These are phyloP conservation scores for Chytriomyces confervae DNA, from an alignment of 192 early-diverging fungal species.

Conservation along the genomic window DNA sequence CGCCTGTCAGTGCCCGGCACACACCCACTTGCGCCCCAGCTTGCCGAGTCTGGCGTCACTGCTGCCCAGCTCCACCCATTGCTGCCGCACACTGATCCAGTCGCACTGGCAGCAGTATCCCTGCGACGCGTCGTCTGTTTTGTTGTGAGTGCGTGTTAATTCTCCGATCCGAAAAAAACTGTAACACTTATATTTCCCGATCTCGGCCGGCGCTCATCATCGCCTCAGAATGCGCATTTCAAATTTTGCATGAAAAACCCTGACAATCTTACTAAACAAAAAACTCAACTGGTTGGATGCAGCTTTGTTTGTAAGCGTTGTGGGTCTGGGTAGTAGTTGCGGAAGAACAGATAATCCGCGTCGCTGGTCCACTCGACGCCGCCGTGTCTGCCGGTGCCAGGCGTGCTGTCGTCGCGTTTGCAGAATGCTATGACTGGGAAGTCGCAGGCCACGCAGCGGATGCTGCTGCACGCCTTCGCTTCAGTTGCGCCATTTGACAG, in stretches of 20 bases:
- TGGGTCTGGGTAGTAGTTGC: constrained; percentile 39
- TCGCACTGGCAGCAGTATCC: too few species aligned
- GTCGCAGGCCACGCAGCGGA: constrained; percentile 17
- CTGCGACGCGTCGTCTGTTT: too few species aligned
- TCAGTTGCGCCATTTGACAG: neutral
- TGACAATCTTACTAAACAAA: neutral
- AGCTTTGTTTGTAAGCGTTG: constrained; percentile 16
- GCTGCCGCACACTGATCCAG: too few species aligned
- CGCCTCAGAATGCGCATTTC: too few species aligned
- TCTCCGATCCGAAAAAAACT: too few species aligned
- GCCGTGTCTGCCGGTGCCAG: neutral
- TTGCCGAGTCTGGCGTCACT: too few species aligned
- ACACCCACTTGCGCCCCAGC: too few species aligned
- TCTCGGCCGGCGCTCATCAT: too few species aligned
- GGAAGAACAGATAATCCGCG: constrained; percentile 43
- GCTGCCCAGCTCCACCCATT: too few species aligned
- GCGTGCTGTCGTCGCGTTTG: neutral
- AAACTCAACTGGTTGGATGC: neutral
- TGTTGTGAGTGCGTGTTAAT: too few species aligned
- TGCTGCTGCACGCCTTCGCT: neutral
- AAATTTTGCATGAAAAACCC: too few species aligned
- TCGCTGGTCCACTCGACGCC: constrained; percentile 26
- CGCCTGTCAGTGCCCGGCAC: neutral
- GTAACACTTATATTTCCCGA: too few species aligned
- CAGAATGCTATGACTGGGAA: neutral